Base-by-base conservation (phyloP, 371 early-diverging fungal genomes). In the Lichtheimia corymbifera region DNA sequence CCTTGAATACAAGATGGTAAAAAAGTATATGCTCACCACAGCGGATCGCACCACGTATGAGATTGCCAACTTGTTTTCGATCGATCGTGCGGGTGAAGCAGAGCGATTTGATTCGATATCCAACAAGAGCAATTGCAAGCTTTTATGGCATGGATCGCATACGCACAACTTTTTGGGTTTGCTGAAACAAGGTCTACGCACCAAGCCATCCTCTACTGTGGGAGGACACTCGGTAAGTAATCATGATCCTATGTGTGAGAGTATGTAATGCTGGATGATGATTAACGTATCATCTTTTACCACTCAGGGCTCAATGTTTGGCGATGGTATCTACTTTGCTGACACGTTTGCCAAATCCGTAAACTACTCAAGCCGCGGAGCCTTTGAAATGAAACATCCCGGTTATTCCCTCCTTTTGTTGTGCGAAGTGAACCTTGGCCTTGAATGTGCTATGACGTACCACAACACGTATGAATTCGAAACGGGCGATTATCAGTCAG, bases 271-370 rank as follows among this genome's bases (percentile, higher is more conserved):
- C 6, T 35, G n/a, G n/a, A n/a, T 6, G 11, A 9, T 9, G 5
- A 6, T 35, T 35, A 2, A 35, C n/a, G n/a, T n/a, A n/a, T n/a
- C n/a, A n/a, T n/a, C n/a, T n/a, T n/a, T n/a, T n/a, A n/a, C n/a
- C n/a, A n/a, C n/a, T n/a, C 51, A 81, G 80, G 79, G 80, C 25
- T 59, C 79, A 5, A 52, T 76, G 62, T 63, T 74, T 49, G 88
- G 88, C 14, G 73, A 77, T 17, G 87, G 86, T 22, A 71, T 87
- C 15, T 87, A 87, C 58, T 86, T 86, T 70, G 86, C 84, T 3
- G 88, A 87, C 50, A 74, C 69, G 55, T 82, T 86, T 53, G 22
- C 44, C 24, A 87, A 87, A 59, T 74, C 79, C 4, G 55, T 77
- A 22, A 57, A 53, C 5, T 86, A 84, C 63, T 55, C 73, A 11